Conservation (phyloP, 2,329 filamentous ascomycete genomes). For the Stagonosporopsis vannaccii region DNA sequence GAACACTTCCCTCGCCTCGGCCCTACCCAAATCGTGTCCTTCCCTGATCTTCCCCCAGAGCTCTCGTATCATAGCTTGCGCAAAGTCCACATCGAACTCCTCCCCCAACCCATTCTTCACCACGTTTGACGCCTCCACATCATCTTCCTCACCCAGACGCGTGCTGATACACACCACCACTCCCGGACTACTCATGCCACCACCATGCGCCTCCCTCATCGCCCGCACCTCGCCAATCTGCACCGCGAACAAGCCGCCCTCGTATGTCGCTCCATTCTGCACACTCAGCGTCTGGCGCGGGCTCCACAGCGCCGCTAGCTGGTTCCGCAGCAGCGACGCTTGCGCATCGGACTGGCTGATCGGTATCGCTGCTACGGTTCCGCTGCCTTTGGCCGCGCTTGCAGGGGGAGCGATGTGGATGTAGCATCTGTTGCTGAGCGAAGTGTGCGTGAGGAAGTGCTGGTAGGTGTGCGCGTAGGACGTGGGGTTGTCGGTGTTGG, state of each 20-base stretch:
- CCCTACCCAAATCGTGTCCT: slow-evolving; percentile 33
- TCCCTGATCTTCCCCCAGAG: slow-evolving; percentile 36
- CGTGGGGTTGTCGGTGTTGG: slow-evolving; percentile 18
- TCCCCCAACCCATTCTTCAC: background rate
- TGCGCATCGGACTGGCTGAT: slow-evolving; percentile 32
- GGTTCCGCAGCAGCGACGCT: slow-evolving; percentile 25
- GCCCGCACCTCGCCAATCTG: slow-evolving; percentile 39
- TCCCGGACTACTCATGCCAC: slow-evolving; percentile 30
- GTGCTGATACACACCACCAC: slow-evolving; percentile 41
- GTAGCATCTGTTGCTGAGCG: slow-evolving; percentile 33
- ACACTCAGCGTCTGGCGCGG: slow-evolving; percentile 34
- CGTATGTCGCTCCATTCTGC: slow-evolving; percentile 31
- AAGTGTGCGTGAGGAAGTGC: slow-evolving; percentile 40
- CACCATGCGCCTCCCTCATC: slow-evolving; percentile 29
- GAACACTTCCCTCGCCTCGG: slow-evolving; percentile 37
- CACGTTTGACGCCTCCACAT: background rate
- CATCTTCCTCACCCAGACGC: slow-evolving; percentile 8
- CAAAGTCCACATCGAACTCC: slow-evolving; percentile 31
- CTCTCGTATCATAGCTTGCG: slow-evolving; percentile 32
- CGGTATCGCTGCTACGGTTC: slow-evolving; percentile 34
- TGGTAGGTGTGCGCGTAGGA: slow-evolving; percentile 36
- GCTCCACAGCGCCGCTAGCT: slow-evolving; percentile 39
- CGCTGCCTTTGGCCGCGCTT: slow-evolving; percentile 6
- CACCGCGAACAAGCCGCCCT: slow-evolving; percentile 34
- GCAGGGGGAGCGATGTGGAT: slow-evolving; percentile 32